Conservation (phyloP, 225 moss, liverwort and hornwort species). For the Ulota crispa region DNA sequence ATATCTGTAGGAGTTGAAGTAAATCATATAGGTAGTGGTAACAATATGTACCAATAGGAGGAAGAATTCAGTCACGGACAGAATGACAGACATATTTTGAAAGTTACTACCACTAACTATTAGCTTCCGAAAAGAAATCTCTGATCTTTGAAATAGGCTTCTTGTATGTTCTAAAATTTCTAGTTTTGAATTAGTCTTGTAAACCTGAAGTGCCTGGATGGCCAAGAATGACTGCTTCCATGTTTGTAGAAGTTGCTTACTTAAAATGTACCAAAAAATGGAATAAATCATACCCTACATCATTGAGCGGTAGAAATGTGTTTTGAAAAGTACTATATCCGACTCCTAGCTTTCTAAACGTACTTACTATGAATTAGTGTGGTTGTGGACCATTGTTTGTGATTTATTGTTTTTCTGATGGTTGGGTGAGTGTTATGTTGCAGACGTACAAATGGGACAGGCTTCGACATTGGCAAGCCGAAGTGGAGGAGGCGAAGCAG, state of each 20-base stretch:
- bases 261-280: too few relatives aligned
- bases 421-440: not conserved
- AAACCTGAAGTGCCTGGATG: too few relatives aligned
- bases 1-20: not conserved
- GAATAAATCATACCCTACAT: too few relatives aligned
- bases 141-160: too few relatives aligned
- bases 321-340: not conserved
- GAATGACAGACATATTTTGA: not conserved
- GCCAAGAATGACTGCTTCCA: too few relatives aligned
- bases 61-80: not conserved
- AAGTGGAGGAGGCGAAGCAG: constrained; percentile 54
- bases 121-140: not conserved
- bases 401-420: not conserved
- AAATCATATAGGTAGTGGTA: not conserved
- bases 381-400: not conserved
- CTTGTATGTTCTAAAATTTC: too few relatives aligned
- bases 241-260: too few relatives aligned
- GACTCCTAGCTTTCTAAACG: not conserved
- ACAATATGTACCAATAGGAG: not conserved
- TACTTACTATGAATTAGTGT: not conserved
- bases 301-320: not conserved
- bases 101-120: not conserved
- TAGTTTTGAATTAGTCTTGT: too few relatives aligned
- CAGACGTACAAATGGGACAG: constrained; percentile 97
- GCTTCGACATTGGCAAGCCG: constrained; percentile 68